Conservation (phyloP, 176 grass and related monocot species). For the Alloteropsis semialata region DNA sequence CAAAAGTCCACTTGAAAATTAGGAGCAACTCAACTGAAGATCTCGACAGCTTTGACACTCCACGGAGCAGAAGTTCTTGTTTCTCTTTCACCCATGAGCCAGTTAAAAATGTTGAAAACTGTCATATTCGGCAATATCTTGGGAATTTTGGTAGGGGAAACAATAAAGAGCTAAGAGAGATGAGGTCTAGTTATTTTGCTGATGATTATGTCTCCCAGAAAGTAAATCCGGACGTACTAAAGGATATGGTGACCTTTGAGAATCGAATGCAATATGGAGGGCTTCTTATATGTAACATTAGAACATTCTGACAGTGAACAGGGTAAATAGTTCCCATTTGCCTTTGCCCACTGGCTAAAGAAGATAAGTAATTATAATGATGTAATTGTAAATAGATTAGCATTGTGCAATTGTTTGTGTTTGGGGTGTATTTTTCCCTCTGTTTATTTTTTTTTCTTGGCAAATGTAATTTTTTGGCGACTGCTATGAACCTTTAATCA, state of each 20-base stretch:
- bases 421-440: neutral
- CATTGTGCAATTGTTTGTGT: neutral
- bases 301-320: slow-evolving; percentile 45
- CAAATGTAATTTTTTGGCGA: neutral
- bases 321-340: neutral
- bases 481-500: neutral
- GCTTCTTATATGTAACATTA: slow-evolving; percentile 47
- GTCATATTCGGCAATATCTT: slow-evolving; percentile 38
- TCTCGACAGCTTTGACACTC: slow-evolving; percentile 34
- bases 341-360: neutral
- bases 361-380: slow-evolving; percentile 7
- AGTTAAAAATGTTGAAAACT: slow-evolving; percentile 13
- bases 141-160: slow-evolving; percentile 35
- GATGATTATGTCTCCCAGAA: slow-evolving; percentile 50
- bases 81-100: slow-evolving; percentile 41
- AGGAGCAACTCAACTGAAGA: slow-evolving; percentile 24
- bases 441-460: neutral
- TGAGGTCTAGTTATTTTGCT: slow-evolving; percentile 32
- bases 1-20: slow-evolving; percentile 9
- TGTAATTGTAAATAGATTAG: slow-evolving; percentile 9
- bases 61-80: slow-evolving; percentile 32
- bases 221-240: slow-evolving; percentile 13
- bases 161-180: slow-evolving; percentile 24
- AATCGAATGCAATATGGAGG: slow-evolving; percentile 48
- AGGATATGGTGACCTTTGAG: slow-evolving; percentile 30